phyloP scores from a whole-genome alignment of 225 moss, liverwort and hornwort genomes.

The Pseudisothecium myosuroides region DNA sequence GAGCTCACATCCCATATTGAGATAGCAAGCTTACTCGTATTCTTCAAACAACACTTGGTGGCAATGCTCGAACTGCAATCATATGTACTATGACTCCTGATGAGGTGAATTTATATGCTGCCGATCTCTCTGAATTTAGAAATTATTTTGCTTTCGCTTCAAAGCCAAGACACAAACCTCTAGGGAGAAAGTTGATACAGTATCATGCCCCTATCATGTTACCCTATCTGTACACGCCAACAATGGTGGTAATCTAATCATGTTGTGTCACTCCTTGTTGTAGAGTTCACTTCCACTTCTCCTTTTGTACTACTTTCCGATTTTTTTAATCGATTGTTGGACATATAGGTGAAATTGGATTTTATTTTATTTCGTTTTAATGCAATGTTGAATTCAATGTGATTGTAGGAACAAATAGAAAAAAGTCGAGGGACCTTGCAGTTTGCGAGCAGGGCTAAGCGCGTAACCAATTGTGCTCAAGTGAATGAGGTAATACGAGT shows the following conservation, averaged over 20 bases:
- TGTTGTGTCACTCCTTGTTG: neutral
- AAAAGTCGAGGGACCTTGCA: conserved; percentile 94
- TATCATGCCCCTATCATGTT: neutral
- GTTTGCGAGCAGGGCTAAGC: conserved; percentile 93
- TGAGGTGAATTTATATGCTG: conserved; percentile 36
- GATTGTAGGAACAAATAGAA: conserved; percentile 79
- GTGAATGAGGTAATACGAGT: conserved; percentile 64
- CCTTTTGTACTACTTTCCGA: neutral
- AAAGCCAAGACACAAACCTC: neutral
- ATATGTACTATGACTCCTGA: conserved; percentile 96
- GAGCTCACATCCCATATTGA: conserved; percentile 84
- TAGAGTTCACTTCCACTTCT: neutral
- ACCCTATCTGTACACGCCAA: neutral
- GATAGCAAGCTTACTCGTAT: conserved; percentile 95
- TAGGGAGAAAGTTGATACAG: neutral
- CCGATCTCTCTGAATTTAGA: neutral
- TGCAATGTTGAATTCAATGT: neutral
- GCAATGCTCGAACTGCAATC: conserved; percentile 92
- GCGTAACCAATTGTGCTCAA: conserved; percentile 91
- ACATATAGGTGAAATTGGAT: neutral
- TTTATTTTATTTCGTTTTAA: neutral
- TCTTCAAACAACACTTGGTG: conserved; percentile 83
- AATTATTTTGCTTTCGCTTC: neutral
- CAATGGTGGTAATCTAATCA: neutral
- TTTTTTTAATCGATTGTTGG: neutral